These are phyloP conservation scores for Alternaria tenuissima DNA, from an alignment of 2,329 filamentous ascomycete genomes.

Conservation along the genomic window DNA sequence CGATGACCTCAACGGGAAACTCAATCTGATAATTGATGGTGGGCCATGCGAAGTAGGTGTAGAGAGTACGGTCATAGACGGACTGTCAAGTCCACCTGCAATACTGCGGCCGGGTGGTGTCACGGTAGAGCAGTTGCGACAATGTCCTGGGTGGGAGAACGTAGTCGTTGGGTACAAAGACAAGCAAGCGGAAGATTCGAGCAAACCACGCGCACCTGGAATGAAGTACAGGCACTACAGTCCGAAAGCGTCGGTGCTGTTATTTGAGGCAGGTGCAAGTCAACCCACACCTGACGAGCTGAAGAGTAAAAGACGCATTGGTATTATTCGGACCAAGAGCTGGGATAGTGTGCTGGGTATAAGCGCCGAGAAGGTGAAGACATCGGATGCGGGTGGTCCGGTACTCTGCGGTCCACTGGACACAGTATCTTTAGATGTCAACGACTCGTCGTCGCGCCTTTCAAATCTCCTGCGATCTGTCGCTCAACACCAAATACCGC, in stretches of 20 bases:
- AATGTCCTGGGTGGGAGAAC: slow-evolving; percentile 80
- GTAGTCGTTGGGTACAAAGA: slow-evolving; percentile 83
- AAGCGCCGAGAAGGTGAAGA: slow-evolving; percentile 1
- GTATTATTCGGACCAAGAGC: slow-evolving; percentile 49
- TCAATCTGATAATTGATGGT: slow-evolving; percentile 88
- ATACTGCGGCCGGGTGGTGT: slow-evolving; percentile 88
- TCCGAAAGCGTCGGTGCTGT: slow-evolving; percentile 82
- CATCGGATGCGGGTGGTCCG: slow-evolving; percentile 9
- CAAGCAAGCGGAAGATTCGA: slow-evolving; percentile 66
- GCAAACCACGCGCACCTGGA: slow-evolving; percentile 80
- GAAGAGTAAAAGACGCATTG: slow-evolving; percentile 44
- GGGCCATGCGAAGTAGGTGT: slow-evolving; percentile 88
- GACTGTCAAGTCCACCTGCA: slow-evolving; percentile 79
- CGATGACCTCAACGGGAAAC: slow-evolving; percentile 82
- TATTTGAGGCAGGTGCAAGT: slow-evolving; percentile 72
- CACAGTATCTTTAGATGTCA: not conserved
- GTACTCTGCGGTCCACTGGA: slow-evolving; percentile 20
- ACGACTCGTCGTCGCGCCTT: slow-evolving; percentile 9
- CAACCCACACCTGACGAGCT: slow-evolving; percentile 42
- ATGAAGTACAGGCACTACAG: slow-evolving; percentile 99
- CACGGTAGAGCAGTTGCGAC: slow-evolving; percentile 78
- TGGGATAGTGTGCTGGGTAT: slow-evolving; percentile 37
- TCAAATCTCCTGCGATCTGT: slow-evolving; percentile 49
- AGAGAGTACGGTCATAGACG: slow-evolving; percentile 96
- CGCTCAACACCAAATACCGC: slow-evolving; percentile 45